A percentile compares a stretch with the other conserved stretches of the same genome.
These are phyloP conservation scores for Pythium insidiosum DNA, from an alignment of 352 stramenopile genomes.

Conservation along the genomic window DNA sequence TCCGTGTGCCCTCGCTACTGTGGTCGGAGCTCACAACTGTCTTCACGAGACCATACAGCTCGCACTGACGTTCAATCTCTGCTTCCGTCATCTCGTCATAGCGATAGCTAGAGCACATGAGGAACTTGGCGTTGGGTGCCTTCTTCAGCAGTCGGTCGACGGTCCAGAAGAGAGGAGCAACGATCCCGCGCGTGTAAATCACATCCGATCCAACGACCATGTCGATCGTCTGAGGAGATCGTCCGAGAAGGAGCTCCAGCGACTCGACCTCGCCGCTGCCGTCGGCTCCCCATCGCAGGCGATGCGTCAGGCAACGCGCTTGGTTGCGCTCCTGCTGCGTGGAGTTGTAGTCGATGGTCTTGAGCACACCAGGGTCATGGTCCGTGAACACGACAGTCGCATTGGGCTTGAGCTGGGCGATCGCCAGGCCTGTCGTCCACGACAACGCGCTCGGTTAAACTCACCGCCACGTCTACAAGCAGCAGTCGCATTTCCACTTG, in stretches of 20 bases:
- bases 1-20: conserved; percentile 48
- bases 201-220: conserved; percentile 73
- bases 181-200: conserved; percentile 66
- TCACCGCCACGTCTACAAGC: too few relatives aligned
- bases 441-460: too few relatives aligned
- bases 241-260: conserved; percentile 16
- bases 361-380: conserved; percentile 74
- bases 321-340: conserved; percentile 42
- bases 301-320: conserved; percentile 48
- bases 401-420: conserved; percentile 49
- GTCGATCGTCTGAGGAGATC: conserved; percentile 1
- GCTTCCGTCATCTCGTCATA: conserved; percentile 67
- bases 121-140: conserved; percentile 20
- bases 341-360: conserved; percentile 71
- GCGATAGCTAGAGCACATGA: conserved; percentile 70
- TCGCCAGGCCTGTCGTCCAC: conserved; percentile 42
- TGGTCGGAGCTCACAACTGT: too few relatives aligned
- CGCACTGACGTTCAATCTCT: conserved; percentile 57
- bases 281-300: conserved; percentile 53
- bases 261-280: conserved; percentile 43
- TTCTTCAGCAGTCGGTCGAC: conserved; percentile 44
- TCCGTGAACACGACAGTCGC: conserved; percentile 73
- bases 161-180: conserved; percentile 68
- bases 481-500: background rate
- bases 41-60: too few relatives aligned